Conservation (phyloP, 805 yeast genomes). For the Ogataea pignaliae region DNA sequence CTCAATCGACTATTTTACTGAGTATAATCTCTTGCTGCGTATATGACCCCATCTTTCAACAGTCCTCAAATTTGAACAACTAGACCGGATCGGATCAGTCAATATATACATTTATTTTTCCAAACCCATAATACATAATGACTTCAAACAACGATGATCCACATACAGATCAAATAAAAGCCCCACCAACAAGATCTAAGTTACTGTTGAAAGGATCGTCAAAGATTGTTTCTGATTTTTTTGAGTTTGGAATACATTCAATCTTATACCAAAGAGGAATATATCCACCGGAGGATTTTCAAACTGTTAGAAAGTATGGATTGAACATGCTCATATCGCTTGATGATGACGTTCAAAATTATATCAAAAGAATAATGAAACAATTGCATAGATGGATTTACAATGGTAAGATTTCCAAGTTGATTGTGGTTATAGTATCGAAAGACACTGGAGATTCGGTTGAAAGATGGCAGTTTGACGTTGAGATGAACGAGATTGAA, state of each 20-base stretch:
- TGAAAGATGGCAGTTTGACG: conserved; percentile 84
- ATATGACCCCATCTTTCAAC: too few species aligned
- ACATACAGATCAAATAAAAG: neutral
- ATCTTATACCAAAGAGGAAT: conserved; percentile 87
- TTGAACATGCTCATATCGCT: conserved; percentile 64
- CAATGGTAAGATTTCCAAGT: conserved; percentile 59
- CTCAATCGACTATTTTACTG: too few species aligned
- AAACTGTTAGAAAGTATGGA: conserved; percentile 73
- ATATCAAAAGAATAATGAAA: conserved; percentile 59
- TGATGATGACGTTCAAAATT: conserved; percentile 71
- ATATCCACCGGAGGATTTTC: conserved; percentile 84
- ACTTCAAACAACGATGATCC: too few species aligned
- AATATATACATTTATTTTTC: too few species aligned
- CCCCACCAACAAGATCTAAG: conserved; percentile 39
- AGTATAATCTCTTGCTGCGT: too few species aligned
- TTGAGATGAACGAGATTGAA: conserved; percentile 35
- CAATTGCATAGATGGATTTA: conserved; percentile 75
- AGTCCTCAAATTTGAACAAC: too few species aligned
- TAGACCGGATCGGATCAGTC: too few species aligned
- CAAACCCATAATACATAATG: too few species aligned
- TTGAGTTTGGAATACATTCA: conserved; percentile 74
- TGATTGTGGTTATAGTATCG: conserved; percentile 70
- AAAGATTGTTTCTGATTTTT: conserved; percentile 74
- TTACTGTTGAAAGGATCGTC: conserved; percentile 75
- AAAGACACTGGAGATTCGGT: conserved; percentile 62